A percentile compares a stretch with the other conserved stretches of the same genome.
phyloP scores from a whole-genome alignment of 176 grass and related monocot species.

The Tuctoria greenei region DNA sequence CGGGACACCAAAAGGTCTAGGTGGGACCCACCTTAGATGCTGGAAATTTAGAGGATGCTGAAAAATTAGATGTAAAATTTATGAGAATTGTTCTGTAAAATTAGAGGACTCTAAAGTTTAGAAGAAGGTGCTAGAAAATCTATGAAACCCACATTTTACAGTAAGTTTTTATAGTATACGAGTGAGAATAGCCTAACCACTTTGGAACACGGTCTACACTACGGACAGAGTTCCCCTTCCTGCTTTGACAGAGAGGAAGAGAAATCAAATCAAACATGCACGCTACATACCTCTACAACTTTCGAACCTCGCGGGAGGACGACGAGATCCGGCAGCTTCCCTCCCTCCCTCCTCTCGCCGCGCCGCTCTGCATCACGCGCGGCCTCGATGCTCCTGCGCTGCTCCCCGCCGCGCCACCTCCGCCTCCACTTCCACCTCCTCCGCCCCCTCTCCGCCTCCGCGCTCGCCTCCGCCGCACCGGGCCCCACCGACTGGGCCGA shows the following conservation, averaged over 20 bases:
- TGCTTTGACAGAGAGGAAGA: neutral
- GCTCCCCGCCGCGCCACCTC: constrained; percentile 24
- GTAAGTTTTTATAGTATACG: no score
- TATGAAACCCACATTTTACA: no score
- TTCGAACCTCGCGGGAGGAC: constrained; percentile 3
- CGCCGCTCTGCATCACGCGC: neutral
- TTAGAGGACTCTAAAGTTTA: no score
- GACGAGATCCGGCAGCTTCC: constrained; percentile 11
- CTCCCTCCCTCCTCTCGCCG: neutral
- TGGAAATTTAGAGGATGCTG: no score
- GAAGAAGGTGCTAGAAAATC: no score
- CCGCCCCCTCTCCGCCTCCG: constrained; percentile 36
- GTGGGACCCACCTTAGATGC: no score
- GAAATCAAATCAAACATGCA: constrained; percentile 32
- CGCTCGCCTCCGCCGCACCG: constrained; percentile 33
- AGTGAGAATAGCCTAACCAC: no score
- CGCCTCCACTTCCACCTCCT: constrained; percentile 20
- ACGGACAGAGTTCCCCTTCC: neutral
- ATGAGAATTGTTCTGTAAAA: no score
- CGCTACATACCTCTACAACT: neutral
- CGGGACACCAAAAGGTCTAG: no score
- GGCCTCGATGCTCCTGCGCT: constrained; percentile 37
- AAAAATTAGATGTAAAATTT: no score
- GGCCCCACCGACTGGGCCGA: constrained; percentile 58
- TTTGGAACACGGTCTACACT: no score